These are phyloP conservation scores for Anastatica hierochuntica DNA, from an alignment of 345 rosid genomes.

Conservation along the genomic window DNA sequence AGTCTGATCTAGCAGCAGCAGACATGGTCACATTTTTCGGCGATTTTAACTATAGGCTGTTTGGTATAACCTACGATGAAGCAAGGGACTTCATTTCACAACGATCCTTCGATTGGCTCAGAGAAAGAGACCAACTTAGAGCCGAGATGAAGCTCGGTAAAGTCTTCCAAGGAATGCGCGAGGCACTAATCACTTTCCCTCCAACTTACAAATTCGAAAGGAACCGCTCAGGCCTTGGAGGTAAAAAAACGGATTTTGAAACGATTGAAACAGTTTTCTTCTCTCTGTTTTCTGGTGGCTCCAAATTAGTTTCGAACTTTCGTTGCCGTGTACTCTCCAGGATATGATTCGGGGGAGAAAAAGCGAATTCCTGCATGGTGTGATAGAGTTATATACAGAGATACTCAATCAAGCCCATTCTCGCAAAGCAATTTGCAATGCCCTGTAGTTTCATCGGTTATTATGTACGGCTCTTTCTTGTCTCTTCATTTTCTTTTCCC, in stretches of 20 bases:
- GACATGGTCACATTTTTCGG: slow-evolving; percentile 87
- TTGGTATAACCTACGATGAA: slow-evolving; percentile 93
- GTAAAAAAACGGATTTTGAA: slow-evolving; percentile 26
- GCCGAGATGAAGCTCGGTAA: slow-evolving; percentile 85
- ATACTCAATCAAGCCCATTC: slow-evolving; percentile 42
- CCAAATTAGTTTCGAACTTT: no score
- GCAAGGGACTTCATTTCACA: slow-evolving; percentile 96
- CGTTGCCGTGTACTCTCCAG: slow-evolving; percentile 18
- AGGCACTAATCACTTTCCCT: slow-evolving; percentile 82
- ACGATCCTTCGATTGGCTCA: slow-evolving; percentile 93
- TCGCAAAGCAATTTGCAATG: slow-evolving; percentile 68
- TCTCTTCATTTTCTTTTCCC: not conserved
- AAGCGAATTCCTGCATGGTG: slow-evolving; percentile 99
- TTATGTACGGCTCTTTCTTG: slow-evolving; percentile 35
- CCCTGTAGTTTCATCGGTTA: slow-evolving; percentile 57
- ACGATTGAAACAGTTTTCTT: no score
- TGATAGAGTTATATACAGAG: slow-evolving; percentile 85
- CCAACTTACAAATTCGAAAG: slow-evolving; percentile 95
- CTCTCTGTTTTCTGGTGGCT: no score
- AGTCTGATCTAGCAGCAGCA: slow-evolving; percentile 79
- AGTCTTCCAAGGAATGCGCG: slow-evolving; percentile 99
- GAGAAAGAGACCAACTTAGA: slow-evolving; percentile 93
- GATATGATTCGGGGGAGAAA: slow-evolving; percentile 98
- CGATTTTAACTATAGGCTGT: slow-evolving; percentile 90
- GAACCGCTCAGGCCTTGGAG: slow-evolving; percentile 77